phyloP scores from a whole-genome alignment of 371 early-diverging fungal genomes.

The Saksenaea oblongispora region DNA sequence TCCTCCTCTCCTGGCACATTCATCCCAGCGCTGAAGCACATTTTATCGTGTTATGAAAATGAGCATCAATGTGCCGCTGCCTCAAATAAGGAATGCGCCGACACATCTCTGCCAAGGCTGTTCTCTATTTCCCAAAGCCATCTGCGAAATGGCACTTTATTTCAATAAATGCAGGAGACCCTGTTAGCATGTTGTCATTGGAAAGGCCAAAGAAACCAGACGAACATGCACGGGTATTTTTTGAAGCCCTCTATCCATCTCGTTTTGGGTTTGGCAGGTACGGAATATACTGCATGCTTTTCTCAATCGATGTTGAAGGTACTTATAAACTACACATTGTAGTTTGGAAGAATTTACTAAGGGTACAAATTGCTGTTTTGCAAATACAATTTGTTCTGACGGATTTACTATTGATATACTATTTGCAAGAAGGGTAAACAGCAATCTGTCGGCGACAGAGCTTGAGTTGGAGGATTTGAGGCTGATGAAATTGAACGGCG shows the following conservation, averaged over 20 bases:
- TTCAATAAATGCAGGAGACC: not conserved
- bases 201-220: not conserved
- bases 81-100: not conserved
- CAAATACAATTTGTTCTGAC: not conserved
- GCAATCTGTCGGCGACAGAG: not conserved
- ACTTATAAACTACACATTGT: too few species aligned
- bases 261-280: not conserved
- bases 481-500: too few species aligned
- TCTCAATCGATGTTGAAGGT: too few species aligned
- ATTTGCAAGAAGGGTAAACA: not conserved
- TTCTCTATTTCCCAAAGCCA: not conserved
- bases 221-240: not conserved
- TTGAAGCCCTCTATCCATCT: not conserved
- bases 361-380: not conserved
- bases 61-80: not conserved
- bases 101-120: not conserved
- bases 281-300: too few species aligned
- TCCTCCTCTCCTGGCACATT: not conserved
- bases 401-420: slow-evolving; percentile 4
- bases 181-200: not conserved
- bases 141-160: not conserved
- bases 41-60: not conserved
- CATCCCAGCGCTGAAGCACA: not conserved
- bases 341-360: too few species aligned
- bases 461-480: not conserved